phyloP scores from a whole-genome alignment of 2,329 filamentous ascomycete genomes.

The Ilyonectria sp. region DNA sequence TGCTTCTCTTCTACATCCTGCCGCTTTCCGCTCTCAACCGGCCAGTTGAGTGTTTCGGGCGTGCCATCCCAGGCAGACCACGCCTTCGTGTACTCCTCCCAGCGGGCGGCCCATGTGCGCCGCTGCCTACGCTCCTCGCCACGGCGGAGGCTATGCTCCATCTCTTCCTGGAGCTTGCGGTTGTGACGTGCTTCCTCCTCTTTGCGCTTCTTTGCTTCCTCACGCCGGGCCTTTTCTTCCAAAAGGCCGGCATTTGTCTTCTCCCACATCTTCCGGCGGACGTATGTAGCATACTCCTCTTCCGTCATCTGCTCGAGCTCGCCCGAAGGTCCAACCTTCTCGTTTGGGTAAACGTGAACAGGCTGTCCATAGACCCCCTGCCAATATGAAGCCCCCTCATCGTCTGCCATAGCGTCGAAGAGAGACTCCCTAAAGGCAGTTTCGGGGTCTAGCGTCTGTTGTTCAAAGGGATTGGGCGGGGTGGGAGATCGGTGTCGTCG shows the following conservation, averaged over 20 bases:
- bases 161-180: conserved; percentile 70
- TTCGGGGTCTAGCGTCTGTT: conserved; percentile 73
- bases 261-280: conserved; percentile 95
- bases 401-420: conserved; percentile 96
- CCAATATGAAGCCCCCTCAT: conserved; percentile 97
- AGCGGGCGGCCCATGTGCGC: conserved; percentile 71
- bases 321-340: conserved; percentile 61
- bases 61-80: conserved; percentile 73
- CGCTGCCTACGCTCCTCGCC: conserved; percentile 74
- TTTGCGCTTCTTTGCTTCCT: conserved; percentile 67
- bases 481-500: conserved; percentile 61
- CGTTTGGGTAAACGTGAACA: conserved; percentile 82
- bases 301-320: conserved; percentile 89
- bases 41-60: conserved; percentile 75
- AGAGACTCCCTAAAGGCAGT: conserved; percentile 92
- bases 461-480: conserved; percentile 63
- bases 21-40: conserved; percentile 72
- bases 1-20: conserved; percentile 70
- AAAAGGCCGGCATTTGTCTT: conserved; percentile 88
- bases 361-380: conserved; percentile 97
- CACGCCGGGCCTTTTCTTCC: conserved; percentile 78
- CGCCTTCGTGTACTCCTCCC: conserved; percentile 73
- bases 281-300: conserved; percentile 90
- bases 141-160: conserved; percentile 78
- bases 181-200: conserved; percentile 66